Percentiles rank a stretch among this genome's conserved stretches.
These are phyloP conservation scores for Lipomyces yamanashiensis DNA, from an alignment of 805 yeast genomes.

Conservation along the genomic window DNA sequence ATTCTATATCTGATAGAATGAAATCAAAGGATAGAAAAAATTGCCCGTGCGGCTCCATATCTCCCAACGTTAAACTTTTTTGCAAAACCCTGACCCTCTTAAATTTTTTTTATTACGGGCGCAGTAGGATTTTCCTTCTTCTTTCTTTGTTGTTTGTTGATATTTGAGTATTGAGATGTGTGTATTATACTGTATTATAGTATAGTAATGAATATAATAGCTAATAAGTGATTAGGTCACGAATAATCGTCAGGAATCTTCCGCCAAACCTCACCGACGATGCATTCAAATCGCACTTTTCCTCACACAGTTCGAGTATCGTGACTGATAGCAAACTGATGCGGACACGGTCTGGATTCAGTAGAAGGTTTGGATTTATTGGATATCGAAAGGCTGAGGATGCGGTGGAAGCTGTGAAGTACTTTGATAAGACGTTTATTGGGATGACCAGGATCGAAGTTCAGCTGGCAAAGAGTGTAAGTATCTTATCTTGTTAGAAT, in stretches of 20 bases:
- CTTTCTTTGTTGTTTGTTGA: background rate
- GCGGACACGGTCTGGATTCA: slow-evolving; percentile 79
- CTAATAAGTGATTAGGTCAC: slow-evolving; percentile 52
- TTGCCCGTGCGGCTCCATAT: background rate
- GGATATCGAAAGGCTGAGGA: slow-evolving; percentile 78
- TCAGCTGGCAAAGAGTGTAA: slow-evolving; percentile 70
- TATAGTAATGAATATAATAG: background rate
- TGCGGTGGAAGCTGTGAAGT: slow-evolving; percentile 77
- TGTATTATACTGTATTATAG: background rate
- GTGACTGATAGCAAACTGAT: slow-evolving; percentile 89
- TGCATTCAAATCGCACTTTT: slow-evolving; percentile 68
- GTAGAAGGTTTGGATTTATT: slow-evolving; percentile 90
- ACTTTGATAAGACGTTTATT: slow-evolving; percentile 76
- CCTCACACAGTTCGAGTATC: slow-evolving; percentile 51
- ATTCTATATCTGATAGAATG: no score
- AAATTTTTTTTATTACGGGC: background rate
- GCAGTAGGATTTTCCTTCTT: background rate
- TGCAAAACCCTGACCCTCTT: slow-evolving; percentile 11
- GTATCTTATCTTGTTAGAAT: background rate
- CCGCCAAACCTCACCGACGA: slow-evolving; percentile 81
- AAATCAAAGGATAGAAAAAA: background rate
- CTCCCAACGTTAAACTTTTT: background rate
- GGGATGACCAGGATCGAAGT: slow-evolving; percentile 84
- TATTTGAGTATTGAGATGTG: background rate
- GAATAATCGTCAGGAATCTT: slow-evolving; percentile 88